A percentile compares a stretch with the other conserved stretches of the same genome.
phyloP scores from a whole-genome alignment of 352 stramenopile species.

The Bremia lactucae region DNA sequence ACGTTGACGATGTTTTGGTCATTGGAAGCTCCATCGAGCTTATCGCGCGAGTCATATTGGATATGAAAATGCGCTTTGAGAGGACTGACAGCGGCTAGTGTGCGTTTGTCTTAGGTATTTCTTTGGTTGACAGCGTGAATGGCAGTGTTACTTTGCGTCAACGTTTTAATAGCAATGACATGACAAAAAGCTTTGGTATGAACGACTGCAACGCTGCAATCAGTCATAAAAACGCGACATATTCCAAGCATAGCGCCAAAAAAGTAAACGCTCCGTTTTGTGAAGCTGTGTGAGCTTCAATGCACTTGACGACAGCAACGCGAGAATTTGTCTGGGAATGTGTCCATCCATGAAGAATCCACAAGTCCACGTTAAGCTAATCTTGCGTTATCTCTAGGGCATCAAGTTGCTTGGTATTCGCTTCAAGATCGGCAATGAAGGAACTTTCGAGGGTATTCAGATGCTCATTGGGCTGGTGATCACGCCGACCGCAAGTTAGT shows the following conservation, averaged over 20 bases:
- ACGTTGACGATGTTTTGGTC: background rate
- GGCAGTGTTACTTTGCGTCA: background rate
- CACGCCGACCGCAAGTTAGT: background rate
- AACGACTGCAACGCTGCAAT: background rate
- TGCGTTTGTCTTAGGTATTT: background rate
- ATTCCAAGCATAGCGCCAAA: background rate
- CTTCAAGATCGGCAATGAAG: background rate
- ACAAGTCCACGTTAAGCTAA: slow-evolving; percentile 5
- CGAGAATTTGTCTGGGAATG: background rate
- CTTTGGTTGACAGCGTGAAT: background rate
- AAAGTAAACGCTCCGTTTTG: background rate
- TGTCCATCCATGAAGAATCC: background rate
- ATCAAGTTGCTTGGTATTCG: slow-evolving; percentile 8
- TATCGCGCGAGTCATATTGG: background rate
- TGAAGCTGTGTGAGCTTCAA: background rate
- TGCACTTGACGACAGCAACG: background rate
- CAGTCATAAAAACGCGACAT: background rate
- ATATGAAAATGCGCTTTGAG: background rate
- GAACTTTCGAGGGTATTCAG: background rate
- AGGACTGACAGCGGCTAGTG: background rate
- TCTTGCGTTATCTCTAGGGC: slow-evolving; percentile 8
- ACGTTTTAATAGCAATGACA: background rate
- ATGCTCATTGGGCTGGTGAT: background rate
- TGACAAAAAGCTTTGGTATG: background rate
- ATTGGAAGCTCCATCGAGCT: background rate